Percentiles rank a stretch among this genome's conserved stretches.
Evolutionary conservation across 2,329 filamentous ascomycete species (phyloP).

Genomic region (Sordariomycetes sp.): DNA sequence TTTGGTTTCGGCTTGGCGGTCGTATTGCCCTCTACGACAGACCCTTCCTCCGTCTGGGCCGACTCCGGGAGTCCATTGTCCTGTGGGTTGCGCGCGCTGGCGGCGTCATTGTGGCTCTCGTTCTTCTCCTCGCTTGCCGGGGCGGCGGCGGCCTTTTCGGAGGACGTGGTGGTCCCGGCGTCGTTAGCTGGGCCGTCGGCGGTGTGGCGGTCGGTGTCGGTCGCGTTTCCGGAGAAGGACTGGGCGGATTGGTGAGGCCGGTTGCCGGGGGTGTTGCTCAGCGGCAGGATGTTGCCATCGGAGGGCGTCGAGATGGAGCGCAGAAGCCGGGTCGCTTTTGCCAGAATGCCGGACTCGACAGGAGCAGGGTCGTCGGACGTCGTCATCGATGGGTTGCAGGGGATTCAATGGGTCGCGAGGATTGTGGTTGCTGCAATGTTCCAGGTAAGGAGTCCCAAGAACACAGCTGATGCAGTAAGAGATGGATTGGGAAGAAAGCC

Average conservation of each 20-base stretch:
- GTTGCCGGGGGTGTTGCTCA: neutral
- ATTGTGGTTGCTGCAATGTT: neutral
- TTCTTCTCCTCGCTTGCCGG: neutral
- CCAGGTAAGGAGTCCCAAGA: neutral
- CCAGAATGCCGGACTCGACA: neutral
- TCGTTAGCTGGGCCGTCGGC: neutral
- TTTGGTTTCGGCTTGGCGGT: neutral
- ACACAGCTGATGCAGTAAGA: too few species aligned
- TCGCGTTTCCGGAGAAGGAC: neutral
- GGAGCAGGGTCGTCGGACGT: neutral
- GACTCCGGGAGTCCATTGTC: neutral
- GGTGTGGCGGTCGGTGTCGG: neutral
- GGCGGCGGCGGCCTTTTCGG: neutral
- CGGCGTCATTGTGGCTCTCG: neutral
- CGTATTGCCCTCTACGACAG: neutral
- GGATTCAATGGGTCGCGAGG: neutral
- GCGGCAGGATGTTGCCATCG: neutral
- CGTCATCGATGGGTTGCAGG: neutral
- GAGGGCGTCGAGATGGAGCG: conserved; percentile 7
- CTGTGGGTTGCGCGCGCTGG: neutral
- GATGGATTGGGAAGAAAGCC: too few species aligned
- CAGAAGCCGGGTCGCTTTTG: conserved; percentile 6
- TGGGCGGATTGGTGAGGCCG: neutral
- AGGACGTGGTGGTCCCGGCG: neutral
- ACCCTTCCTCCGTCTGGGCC: neutral